Conservation (phyloP, 345 rosid genomes). For the Firmiana major region DNA sequence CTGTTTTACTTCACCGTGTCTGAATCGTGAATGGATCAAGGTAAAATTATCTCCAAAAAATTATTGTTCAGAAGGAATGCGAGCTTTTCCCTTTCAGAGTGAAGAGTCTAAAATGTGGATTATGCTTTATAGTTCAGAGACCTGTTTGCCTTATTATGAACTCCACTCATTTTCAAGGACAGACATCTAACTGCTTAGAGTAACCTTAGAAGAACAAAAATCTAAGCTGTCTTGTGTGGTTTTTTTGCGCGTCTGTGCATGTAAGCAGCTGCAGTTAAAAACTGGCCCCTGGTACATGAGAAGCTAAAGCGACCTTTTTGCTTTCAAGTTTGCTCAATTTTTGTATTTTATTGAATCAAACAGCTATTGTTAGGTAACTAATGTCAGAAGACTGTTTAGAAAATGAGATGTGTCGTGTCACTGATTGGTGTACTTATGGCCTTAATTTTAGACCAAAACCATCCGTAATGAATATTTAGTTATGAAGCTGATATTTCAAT, state of each 20-base stretch:
- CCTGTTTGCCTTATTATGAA: neutral
- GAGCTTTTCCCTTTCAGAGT: neutral
- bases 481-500: neutral
- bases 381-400: neutral
- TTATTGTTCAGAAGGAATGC: neutral
- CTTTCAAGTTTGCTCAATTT: neutral
- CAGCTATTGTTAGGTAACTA: neutral
- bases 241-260: neutral
- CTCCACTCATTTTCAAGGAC: neutral
- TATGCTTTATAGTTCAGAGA: neutral
- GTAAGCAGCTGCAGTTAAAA: neutral
- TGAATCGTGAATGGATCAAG: slow-evolving; percentile 7
- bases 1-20: neutral
- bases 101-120: neutral
- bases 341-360: neutral
- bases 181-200: neutral
- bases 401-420: neutral
- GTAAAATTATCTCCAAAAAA: neutral
- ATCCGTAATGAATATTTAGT: neutral
- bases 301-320: neutral
- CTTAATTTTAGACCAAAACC: neutral
- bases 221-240: neutral
- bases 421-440: neutral
- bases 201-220: neutral
- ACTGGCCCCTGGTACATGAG: neutral